Percentiles rank a stretch among this genome's conserved stretches.
Conservation (phyloP, 2,329 filamentous ascomycete species). For the Fusarium sp. region DNA sequence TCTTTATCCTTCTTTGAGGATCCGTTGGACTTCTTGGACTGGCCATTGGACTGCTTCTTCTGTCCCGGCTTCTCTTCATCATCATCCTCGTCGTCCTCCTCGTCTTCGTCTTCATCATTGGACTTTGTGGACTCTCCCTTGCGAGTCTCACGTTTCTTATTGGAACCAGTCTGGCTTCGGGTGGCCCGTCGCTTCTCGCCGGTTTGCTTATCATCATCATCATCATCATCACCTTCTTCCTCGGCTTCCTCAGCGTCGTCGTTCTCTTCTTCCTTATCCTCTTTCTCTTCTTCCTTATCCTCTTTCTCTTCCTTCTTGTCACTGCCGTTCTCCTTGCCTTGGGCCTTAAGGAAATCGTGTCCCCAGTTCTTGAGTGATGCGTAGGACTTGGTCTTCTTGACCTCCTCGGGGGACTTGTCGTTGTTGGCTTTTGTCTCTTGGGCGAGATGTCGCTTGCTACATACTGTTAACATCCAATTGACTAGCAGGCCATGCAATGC, state of each 20-base stretch:
- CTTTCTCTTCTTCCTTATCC: slow-evolving; percentile 13
- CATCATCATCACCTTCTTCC: slow-evolving; percentile 12
- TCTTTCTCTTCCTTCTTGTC: slow-evolving; percentile 23
- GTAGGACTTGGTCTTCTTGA: slow-evolving; percentile 62
- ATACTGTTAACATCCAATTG: background rate
- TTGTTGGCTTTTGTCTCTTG: slow-evolving; percentile 68
- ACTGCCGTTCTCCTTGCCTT: slow-evolving; percentile 16
- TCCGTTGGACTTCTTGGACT: slow-evolving; percentile 14
- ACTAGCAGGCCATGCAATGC: rapidly evolving
- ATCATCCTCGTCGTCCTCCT: slow-evolving; percentile 12
- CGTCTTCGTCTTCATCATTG: slow-evolving; percentile 23
- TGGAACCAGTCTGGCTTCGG: slow-evolving; percentile 36
- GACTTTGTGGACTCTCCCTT: slow-evolving; percentile 36
- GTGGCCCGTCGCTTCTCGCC: slow-evolving; percentile 42
- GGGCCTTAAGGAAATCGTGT: slow-evolving; percentile 60
- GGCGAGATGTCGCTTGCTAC: slow-evolving; percentile 69
- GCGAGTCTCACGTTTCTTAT: slow-evolving; percentile 47
- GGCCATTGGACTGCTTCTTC: slow-evolving; percentile 18
- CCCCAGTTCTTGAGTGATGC: slow-evolving; percentile 72
- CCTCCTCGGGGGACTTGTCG: slow-evolving; percentile 57
- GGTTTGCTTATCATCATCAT: slow-evolving; percentile 30
- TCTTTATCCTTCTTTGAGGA: slow-evolving; percentile 15
- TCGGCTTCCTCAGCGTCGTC: slow-evolving; percentile 1
- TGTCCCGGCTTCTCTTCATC: slow-evolving; percentile 7
- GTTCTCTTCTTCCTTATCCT: slow-evolving; percentile 11